A percentile compares a stretch with the other conserved stretches of the same genome.
These are phyloP conservation scores for Colletotrichum siamense DNA, from an alignment of 2,329 filamentous ascomycete species.

Conservation along the genomic window DNA sequence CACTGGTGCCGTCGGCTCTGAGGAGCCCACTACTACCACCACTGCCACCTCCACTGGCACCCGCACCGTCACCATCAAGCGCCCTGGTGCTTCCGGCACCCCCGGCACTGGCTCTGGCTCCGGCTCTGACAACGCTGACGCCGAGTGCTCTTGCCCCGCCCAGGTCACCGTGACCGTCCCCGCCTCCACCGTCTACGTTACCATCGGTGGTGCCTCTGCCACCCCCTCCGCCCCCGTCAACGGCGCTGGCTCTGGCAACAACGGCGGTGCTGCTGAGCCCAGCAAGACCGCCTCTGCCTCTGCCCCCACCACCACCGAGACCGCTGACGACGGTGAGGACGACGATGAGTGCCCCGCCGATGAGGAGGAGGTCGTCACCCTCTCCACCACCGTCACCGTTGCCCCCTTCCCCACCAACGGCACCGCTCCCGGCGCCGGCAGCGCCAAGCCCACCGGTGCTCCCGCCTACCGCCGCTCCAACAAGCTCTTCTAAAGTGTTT, in stretches of 20 bases:
- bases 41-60: slow-evolving; percentile 42
- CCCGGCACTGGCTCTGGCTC: slow-evolving; percentile 3
- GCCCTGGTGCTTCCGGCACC: slow-evolving; percentile 14
- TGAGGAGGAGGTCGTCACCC: slow-evolving; percentile 32
- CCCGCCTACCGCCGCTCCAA: slow-evolving; percentile 30
- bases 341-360: slow-evolving; percentile 22
- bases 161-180: slow-evolving; percentile 27
- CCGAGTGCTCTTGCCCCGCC: slow-evolving; percentile 22
- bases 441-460: slow-evolving; percentile 37
- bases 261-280: slow-evolving; percentile 1
- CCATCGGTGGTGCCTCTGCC: slow-evolving; percentile 21
- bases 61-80: slow-evolving; percentile 37
- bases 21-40: slow-evolving; percentile 40
- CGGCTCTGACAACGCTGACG: slow-evolving; percentile 2
- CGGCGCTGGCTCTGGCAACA: slow-evolving; percentile 1
- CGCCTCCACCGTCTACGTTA: slow-evolving; percentile 32
- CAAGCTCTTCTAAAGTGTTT: slow-evolving; percentile 21
- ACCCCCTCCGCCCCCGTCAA: slow-evolving; percentile 14
- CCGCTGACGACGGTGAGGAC: slow-evolving; percentile 18
- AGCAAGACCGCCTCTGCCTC: slow-evolving; percentile 25
- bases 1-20: slow-evolving; percentile 16
- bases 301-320: slow-evolving; percentile 27
- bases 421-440: slow-evolving; percentile 34
- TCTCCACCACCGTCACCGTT: slow-evolving; percentile 33
- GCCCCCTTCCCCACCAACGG: slow-evolving; percentile 47